Percentiles rank a stretch among this genome's conserved stretches.
Conservation (phyloP, 2,329 filamentous ascomycete genomes). For the Aspergillus texensis region DNA sequence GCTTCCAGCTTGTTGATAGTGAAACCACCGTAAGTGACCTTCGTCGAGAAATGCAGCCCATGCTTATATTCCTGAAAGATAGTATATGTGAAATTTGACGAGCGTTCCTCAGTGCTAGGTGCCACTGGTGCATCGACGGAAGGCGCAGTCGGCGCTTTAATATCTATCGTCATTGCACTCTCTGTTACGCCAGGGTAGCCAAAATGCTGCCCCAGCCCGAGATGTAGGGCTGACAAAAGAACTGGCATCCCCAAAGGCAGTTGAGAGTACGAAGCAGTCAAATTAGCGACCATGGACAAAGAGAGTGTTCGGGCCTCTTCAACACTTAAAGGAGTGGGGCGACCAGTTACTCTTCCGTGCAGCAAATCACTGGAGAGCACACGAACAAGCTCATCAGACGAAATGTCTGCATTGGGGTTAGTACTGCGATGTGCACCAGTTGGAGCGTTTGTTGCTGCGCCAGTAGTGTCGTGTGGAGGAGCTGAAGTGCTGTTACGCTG, state of each 20-base stretch:
- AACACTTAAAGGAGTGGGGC: constrained; percentile 27
- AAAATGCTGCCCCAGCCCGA: constrained; percentile 41
- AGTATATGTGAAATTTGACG: constrained; percentile 22
- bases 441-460: constrained; percentile 7
- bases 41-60: constrained; percentile 28
- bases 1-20: constrained; percentile 10
- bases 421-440: constrained; percentile 14
- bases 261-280: constrained; percentile 33
- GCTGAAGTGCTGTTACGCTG: constrained; percentile 20
- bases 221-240: constrained; percentile 36
- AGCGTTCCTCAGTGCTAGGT: constrained; percentile 13
- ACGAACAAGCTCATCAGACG: constrained; percentile 35
- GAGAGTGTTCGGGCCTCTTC: constrained; percentile 39
- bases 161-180: constrained; percentile 30
- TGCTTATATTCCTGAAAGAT: constrained; percentile 32
- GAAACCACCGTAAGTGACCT: constrained; percentile 27
- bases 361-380: constrained; percentile 37
- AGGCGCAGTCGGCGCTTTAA: constrained; percentile 16
- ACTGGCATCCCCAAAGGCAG: constrained; percentile 26
- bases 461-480: constrained; percentile 6
- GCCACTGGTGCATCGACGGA: constrained; percentile 5
- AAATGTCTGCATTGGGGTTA: constrained; percentile 17
- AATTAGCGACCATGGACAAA: constrained; percentile 32
- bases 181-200: constrained; percentile 29
- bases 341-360: constrained; percentile 32